Evolutionary conservation across 2,329 filamentous ascomycete species (phyloP), one percentile per base, ranked within the genome.

Genomic region (Xylariaceae sp.): DNA sequence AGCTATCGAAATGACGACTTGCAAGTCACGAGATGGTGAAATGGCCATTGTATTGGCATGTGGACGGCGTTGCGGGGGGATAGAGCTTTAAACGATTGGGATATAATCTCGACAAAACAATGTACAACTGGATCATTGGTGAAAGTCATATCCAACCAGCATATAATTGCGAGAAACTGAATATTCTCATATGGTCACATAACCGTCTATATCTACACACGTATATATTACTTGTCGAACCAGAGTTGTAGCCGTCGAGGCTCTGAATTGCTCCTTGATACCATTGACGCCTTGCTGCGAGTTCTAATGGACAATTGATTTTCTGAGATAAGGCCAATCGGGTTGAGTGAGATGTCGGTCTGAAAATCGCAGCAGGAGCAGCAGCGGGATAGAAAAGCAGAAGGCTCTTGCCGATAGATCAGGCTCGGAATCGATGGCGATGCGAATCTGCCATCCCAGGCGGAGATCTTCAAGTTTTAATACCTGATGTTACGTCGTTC

Each of bases 51-150:
- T 59, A 68, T 65, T 61, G 65, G 68, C 69, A 72, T 72, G 68
- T 71, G 63, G 68, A 64, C 66, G 68, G 69, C 69, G 69, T 72
- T 71, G 64, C 59, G 57, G 68, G 68, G 23, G 55, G 56, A 70
- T 69, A 70, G 64, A 70, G 53, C 58, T 65, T 30, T 30, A 30
- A 51, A 61, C 59, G 63, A 61, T 64, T 68, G 65, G 69, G 65
- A 60, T 69, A 67, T 69, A 67, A 64, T 59, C 64, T 66, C 65
- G 58, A 55, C 60, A 61, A 59, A 30, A 30, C 23, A 30, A 64
- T 65, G 62, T 64, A 65, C 65, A 60, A 63, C 62, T 64, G 65
- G 60, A 66, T 66, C 59, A 61, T 41, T 64, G 56, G 58, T 59
- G 59, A 58, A 49, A 58, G 23, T 55, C 35, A 35, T 47, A 56